A percentile compares a stretch with the other conserved stretches of the same genome.
Evolutionary conservation across 2,329 filamentous ascomycete genomes (phyloP).

Genomic region (Didymella pomorum): DNA sequence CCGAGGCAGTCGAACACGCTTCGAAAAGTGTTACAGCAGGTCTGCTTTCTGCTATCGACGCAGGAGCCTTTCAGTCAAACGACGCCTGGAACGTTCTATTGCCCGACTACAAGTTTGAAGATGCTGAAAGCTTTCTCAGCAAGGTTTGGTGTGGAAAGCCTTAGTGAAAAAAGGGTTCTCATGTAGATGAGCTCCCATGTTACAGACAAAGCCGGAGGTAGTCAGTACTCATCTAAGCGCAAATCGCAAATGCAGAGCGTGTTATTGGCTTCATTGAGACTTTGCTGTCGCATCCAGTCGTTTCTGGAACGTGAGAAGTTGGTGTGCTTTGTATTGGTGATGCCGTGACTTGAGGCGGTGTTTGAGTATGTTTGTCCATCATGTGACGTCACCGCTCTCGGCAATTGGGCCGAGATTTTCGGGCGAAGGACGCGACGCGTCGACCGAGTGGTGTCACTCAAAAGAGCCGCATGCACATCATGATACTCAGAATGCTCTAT

Average conservation of each 20-base stretch:
- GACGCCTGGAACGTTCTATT: background rate
- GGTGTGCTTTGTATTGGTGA: too few species aligned
- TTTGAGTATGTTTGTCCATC: too few species aligned
- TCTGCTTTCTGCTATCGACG: background rate
- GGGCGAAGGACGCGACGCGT: too few species aligned
- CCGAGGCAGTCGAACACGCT: background rate
- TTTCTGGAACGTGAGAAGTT: too few species aligned
- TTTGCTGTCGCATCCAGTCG: too few species aligned
- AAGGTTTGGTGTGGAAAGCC: background rate
- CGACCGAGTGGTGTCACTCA: too few species aligned
- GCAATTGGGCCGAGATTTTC: background rate
- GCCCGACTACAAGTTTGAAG: background rate
- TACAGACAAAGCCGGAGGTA: too few species aligned
- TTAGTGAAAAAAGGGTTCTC: background rate
- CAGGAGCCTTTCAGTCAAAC: background rate
- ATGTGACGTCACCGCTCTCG: background rate
- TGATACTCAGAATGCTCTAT: background rate
- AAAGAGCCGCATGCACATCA: background rate
- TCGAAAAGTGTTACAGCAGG: background rate
- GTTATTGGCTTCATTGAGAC: too few species aligned
- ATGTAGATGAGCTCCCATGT: background rate
- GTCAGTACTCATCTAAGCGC: too few species aligned
- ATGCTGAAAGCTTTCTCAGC: background rate
- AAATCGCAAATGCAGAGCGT: background rate
- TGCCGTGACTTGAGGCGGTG: too few species aligned